Base-by-base conservation (phyloP, 2,329 filamentous ascomycete genomes). In the Cladobotryum protrusum region DNA sequence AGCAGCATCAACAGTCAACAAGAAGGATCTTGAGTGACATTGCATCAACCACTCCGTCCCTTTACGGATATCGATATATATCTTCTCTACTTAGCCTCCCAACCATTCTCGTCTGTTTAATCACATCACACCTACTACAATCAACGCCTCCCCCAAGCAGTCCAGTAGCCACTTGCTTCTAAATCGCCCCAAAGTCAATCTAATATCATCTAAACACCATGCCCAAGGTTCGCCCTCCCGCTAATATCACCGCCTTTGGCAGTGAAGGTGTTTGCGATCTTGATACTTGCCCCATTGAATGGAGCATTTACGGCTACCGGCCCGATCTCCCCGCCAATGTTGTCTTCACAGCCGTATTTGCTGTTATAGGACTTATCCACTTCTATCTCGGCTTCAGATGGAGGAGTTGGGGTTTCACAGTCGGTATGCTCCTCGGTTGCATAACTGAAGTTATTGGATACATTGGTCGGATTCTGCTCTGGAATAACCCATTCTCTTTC, bases 361-460 rank as follows among this genome's bases (percentile, higher is more conserved):
- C 57, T 43, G 32, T 75, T 36, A 42, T 72, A 17, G 64, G 63
- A 15, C 19, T 67, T 15, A 52, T 69, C n/a, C 77, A 80, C 50
- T 42, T 64, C 35, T 65, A 63, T 41, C 64, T 76, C n/a, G 77
- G 77, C 40, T 41, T 71, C 37, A 62, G 70, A 36, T 77, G 72
- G 72, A 72, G 63, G 56, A 68, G 64, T 19, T 76, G 72, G 68
- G 71, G 68, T 51, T 79, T 76, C 61, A 72, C 72, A 65, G 55
- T 57, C 11, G 73, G 71, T 53, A 79, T 86, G 72, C 57, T 79
- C 6, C 58, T 73, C 15, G 83, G 83, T 42, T 81, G 76, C 55
- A 37, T 76, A 5, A 69, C 72, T 43, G 82, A 85, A 57, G 72
- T 85, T 11, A 59, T 85, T 33, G 84, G 84, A 15, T 87, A 87